These are phyloP conservation scores for Aspergillus sclerotiicarbonarius DNA, from an alignment of 495 filamentous ascomycete species.

Conservation along the genomic window DNA sequence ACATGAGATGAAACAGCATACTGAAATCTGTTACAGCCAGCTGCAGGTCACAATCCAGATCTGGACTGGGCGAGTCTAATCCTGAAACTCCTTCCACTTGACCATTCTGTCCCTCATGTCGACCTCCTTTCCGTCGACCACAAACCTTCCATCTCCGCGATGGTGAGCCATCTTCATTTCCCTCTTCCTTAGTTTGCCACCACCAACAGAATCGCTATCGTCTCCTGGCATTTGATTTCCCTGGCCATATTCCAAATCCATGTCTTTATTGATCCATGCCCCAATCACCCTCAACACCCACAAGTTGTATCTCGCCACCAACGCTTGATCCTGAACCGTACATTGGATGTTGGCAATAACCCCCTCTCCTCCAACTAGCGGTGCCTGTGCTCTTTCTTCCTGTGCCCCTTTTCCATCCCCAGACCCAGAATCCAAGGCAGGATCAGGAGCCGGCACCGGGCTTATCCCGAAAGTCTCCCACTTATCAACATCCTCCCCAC, in stretches of 20 bases:
- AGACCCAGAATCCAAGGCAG: not conserved
- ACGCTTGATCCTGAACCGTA: slow-evolving; percentile 1
- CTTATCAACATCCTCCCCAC: slow-evolving; percentile 4
- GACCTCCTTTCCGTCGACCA: not conserved
- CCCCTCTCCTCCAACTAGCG: not conserved
- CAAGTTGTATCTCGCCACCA: slow-evolving; percentile 5
- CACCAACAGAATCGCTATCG: not conserved
- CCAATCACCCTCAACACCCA: slow-evolving; percentile 1
- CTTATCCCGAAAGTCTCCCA: not conserved
- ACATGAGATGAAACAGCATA: not conserved
- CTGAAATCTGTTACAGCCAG: not conserved
- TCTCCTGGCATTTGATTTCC: not conserved
- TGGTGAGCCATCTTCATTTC: slow-evolving; percentile 5
- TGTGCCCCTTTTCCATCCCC: not conserved
- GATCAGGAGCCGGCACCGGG: not conserved
- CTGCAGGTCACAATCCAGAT: not conserved
- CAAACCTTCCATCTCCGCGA: slow-evolving; percentile 2
- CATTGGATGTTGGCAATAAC: slow-evolving; percentile 4
- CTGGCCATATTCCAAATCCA: slow-evolving; percentile 4
- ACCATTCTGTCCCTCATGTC: slow-evolving; percentile 1
- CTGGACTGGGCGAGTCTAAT: not conserved
- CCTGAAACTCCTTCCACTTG: slow-evolving; percentile 8
- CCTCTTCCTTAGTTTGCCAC: not conserved
- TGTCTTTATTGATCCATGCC: not conserved
- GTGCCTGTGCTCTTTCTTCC: not conserved